Base-by-base conservation (phyloP, 306 rosid species). In the Fragaria iinumae region DNA sequence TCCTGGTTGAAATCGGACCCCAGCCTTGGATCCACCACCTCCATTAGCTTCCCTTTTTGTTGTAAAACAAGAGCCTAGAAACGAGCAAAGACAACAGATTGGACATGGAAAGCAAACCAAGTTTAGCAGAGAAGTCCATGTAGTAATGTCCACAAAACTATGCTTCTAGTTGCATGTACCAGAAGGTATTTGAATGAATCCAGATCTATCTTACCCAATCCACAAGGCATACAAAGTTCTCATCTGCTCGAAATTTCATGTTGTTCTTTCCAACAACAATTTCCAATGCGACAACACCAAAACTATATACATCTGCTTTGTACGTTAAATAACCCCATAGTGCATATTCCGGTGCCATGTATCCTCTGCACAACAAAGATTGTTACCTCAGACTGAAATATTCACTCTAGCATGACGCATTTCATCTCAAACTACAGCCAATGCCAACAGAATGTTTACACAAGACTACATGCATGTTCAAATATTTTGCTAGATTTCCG, bases 281-380 rank as follows among this genome's bases (percentile, higher is more conserved):
- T 82, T 87, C 93, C 63, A 90, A 85, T 59, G 83, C 86, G n/a
- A 90, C 82, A 14, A 90, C 85, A 69, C 93, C 90, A 62, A 80
- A 87, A 73, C 93, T 89, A 75, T 87, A 89, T 57, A 86, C 90
- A 77, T 87, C 91, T 71, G 87, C 91, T 76, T 90, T 90, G 62
- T 57, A 11, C 11, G 90, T 84, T 55, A 90, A 81, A 38, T 84
- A 53, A 56, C 88, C 91, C 91, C 90, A 87, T 41, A 41, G 44
- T 8, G 44, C 44, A 41, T 41, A 41, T 7, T 41, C 44, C 2
- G 44, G 44, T 41, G 48, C 48, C 48, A 44, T 87, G 68, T 89
- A 89, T 76, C 90, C 91, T 29, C 91, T 90, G 76, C 69, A 87
- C 2, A n/a, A 13, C 10, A 53, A 52, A 53, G 20, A 49, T 20